Evolutionary conservation across 352 stramenopile species (phyloP).

Genomic region (Blastocystis sp.): DNA sequence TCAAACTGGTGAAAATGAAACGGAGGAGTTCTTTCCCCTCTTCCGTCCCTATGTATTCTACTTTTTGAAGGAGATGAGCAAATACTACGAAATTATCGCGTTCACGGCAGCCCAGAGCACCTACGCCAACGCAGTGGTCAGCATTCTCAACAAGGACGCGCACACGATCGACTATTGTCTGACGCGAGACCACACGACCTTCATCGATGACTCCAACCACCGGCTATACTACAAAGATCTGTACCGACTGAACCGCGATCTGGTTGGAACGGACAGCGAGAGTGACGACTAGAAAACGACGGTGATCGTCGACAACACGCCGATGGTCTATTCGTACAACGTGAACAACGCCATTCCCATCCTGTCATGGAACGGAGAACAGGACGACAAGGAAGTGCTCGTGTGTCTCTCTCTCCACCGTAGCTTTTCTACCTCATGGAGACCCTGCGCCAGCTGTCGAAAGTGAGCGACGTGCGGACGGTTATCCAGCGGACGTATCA

Average conservation of each 20-base stretch:
- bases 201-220: neutral
- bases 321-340: slow-evolving; percentile 16
- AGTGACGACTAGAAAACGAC: slow-evolving; percentile 26
- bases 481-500: neutral
- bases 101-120: slow-evolving; percentile 81
- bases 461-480: neutral
- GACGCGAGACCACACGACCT: slow-evolving; percentile 17
- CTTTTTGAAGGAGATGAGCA: slow-evolving; percentile 80
- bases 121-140: neutral
- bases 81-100: slow-evolving; percentile 89
- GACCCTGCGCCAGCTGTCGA: neutral
- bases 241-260: neutral
- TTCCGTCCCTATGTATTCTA: slow-evolving; percentile 85
- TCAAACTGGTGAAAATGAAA: slow-evolving; percentile 70
- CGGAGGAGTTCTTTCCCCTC: slow-evolving; percentile 86
- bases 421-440: slow-evolving; percentile 14
- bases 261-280: neutral
- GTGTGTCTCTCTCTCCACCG: neutral
- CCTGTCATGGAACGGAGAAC: neutral
- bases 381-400: slow-evolving; percentile 42
- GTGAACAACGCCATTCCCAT: slow-evolving; percentile 43
- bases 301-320: slow-evolving; percentile 28
- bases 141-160: slow-evolving; percentile 31
- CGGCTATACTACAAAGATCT: slow-evolving; percentile 12
- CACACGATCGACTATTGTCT: slow-evolving; percentile 1